Base-by-base conservation (phyloP, 495 filamentous ascomycete genomes). In the Schizothecium vesticola region DNA sequence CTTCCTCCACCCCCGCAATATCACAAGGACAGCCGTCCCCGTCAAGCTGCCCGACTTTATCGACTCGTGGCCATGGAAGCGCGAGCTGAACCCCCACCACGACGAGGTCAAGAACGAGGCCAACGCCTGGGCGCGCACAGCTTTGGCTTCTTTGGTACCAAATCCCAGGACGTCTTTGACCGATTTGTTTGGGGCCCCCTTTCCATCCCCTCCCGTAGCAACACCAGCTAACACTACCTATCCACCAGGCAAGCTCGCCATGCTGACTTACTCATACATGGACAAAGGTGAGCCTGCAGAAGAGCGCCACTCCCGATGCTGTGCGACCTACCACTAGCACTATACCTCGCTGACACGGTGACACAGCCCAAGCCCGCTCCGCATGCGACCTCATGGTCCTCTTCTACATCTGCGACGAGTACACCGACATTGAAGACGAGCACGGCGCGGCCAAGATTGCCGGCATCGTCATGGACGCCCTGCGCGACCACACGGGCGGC, bases 341-440 rank as follows among this genome's bases (percentile, higher is more conserved):
- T n/a, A n/a, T n/a, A n/a, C n/a, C n/a, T n/a, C n/a, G n/a, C n/a
- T 16, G 8, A 19, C 59, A 26, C 59, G 19, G 3, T 3, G 3
- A 16, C 19, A 0, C 2, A 66, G 64, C 55, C n/a, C 64, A 59
- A 23, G 56, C 56, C 13, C 22, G 55, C 16, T 58, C 64, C 0
- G 56, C 64, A 4, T 66, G 64, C 55, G 62, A 64, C 23, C 62
- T 69, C 25, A 69, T 68, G 61, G 61, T n/a, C 25, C 26, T 65
- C 31, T 60, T 69, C 61, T 69, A 65, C 31, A 56, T 65, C 23
- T 55, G 36, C 16, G 67, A 69, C 24, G 67, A 69, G 62, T 65
- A 60, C 57, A 64, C 67, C n/a, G 67, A 69, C 62, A 26, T 64
- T 12, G 56, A 69, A 24, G 67, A 61, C 56, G 61, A 6, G 11